Percentiles rank a stretch among this genome's conserved stretches.
Conservation (phyloP, 2,329 filamentous ascomycete genomes). For the Pseudogymnoascus pannorum region DNA sequence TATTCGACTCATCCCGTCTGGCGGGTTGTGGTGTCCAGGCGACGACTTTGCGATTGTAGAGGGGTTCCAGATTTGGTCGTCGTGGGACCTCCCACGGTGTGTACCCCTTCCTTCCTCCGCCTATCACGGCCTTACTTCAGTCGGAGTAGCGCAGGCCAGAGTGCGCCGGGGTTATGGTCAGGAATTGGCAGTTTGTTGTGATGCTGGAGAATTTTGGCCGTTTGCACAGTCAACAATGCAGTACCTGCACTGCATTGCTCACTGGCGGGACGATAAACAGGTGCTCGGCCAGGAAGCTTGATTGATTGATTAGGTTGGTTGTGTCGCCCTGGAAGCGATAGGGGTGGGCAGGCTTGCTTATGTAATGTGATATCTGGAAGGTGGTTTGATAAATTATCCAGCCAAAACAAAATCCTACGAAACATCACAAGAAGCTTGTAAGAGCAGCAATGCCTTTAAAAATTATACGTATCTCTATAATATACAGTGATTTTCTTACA, state of each 20-base stretch:
- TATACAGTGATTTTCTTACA: too few species aligned
- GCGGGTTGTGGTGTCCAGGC: neutral
- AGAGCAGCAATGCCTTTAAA: neutral
- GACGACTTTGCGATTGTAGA: neutral
- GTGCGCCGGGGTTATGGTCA: neutral
- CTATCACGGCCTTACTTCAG: neutral
- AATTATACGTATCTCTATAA: neutral
- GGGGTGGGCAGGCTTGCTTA: neutral
- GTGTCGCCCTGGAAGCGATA: neutral
- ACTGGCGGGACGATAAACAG: neutral
- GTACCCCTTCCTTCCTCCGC: slow-evolving; percentile 3
- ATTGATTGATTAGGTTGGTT: neutral
- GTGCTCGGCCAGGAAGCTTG: neutral
- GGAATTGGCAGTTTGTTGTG: neutral
- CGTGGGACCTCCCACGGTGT: neutral
- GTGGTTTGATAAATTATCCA: neutral
- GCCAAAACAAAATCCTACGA: neutral
- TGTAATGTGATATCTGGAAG: neutral
- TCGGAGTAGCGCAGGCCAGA: neutral
- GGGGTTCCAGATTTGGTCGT: neutral
- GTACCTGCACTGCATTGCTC: slow-evolving; percentile 5
- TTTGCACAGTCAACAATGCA: slow-evolving; percentile 8
- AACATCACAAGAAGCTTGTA: neutral
- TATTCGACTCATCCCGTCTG: slow-evolving; percentile 8
- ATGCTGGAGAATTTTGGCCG: neutral